Percentiles rank a stretch among this genome's conserved stretches.
Conservation (phyloP, 2,329 filamentous ascomycete species). For the Pseudogymnoascus sp. region DNA sequence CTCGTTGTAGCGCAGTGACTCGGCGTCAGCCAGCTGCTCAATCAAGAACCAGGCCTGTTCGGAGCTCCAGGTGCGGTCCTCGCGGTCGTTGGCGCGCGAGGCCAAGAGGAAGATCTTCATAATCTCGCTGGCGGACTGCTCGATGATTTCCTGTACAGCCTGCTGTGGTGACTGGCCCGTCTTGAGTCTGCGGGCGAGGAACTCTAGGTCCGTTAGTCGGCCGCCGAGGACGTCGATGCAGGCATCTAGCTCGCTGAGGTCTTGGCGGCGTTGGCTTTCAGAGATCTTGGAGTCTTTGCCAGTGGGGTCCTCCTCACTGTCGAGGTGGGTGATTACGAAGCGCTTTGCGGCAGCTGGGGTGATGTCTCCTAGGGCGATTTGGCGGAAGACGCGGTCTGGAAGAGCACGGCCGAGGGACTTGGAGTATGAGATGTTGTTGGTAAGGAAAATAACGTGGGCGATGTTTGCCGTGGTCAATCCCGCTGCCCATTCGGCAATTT, state of each 20-base stretch:
- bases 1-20: constrained; percentile 74
- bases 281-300: constrained; percentile 23
- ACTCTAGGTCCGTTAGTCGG: constrained; percentile 90
- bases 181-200: constrained; percentile 81
- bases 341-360: constrained; percentile 78
- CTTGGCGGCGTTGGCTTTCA: constrained; percentile 27
- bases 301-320: constrained; percentile 33
- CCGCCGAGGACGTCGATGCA: constrained; percentile 80
- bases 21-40: constrained; percentile 62
- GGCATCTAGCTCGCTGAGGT: constrained; percentile 66
- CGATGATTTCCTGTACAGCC: constrained; percentile 81
- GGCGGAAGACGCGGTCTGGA: constrained; percentile 83
- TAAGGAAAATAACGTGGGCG: constrained; percentile 91
- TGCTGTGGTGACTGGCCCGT: constrained; percentile 73
- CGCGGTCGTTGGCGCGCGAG: constrained; percentile 32
- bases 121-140: constrained; percentile 82
- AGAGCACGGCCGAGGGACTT: constrained; percentile 82
- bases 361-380: constrained; percentile 78
- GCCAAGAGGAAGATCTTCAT: constrained; percentile 84
- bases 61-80: constrained; percentile 60
- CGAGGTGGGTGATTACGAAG: constrained; percentile 78
- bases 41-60: constrained; percentile 90
- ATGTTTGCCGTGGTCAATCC: constrained; percentile 76
- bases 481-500: constrained; percentile 84
- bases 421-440: constrained; percentile 78